Base-by-base conservation (phyloP, 2,329 filamentous ascomycete species). In the Diaporthe velutina region DNA sequence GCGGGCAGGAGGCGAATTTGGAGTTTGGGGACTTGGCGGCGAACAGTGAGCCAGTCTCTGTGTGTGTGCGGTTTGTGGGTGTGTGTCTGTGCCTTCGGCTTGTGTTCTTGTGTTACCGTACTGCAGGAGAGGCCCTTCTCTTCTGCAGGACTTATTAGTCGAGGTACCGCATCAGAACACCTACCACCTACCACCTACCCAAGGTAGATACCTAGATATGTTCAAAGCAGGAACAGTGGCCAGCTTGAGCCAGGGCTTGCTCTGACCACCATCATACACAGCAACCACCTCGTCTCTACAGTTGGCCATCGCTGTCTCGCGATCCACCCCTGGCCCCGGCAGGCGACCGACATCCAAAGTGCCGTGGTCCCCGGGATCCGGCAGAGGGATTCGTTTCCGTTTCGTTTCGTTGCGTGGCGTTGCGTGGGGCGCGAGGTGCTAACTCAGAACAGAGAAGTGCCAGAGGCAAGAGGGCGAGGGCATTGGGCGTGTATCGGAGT, bases 1-100 rank as follows among this genome's bases (percentile, higher is more conserved):
- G 64, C 64, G 45, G 64, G 64, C 64, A 67, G 64, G 45, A 52
- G 64, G 64, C 64, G 13, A 52, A 52, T 50, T 52, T 38, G n/a
- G n/a, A n/a, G n/a, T n/a, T n/a, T n/a, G n/a, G 61, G 61, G 45
- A 52, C 33, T 66, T 25, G 45, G 64, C 48, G 64, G 64, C 64
- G 64, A 40, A 30, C 35, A 6, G 8, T 17, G n/a, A 28, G 38
- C 38, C 58, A n/a, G 58, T 28, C 22, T n/a, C n/a, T n/a, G n/a
- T n/a, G n/a, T n/a, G n/a, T n/a, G n/a, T n/a, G n/a, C n/a, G n/a
- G n/a, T n/a, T n/a, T n/a, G n/a, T n/a, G n/a, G n/a, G n/a, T 13
- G 55, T 40, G 19, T 40, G 19, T 40, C 22, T 40, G 12, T 60
- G 33, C 10, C 30, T 57, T 12, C n/a, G n/a, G 55, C 28, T 28